A percentile compares a stretch with the other conserved stretches of the same genome.
Evolutionary conservation across 1,284 basidiomycete genomes (phyloP).

Genomic region (Fomitopsis betulina): DNA sequence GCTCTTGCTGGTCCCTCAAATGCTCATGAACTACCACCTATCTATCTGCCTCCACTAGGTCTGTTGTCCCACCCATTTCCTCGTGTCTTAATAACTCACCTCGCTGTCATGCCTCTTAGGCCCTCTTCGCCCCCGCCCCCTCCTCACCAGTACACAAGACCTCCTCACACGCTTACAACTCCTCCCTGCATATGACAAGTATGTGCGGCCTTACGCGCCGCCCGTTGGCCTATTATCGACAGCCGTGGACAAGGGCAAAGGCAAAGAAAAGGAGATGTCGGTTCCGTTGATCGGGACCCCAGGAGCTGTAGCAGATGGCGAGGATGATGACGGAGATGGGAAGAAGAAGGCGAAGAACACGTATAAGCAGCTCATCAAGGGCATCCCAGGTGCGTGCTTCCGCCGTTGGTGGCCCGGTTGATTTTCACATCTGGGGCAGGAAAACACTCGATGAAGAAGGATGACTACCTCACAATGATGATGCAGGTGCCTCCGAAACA

Average conservation of each 20-base stretch:
- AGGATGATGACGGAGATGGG: conserved; percentile 49
- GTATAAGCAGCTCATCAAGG: conserved; percentile 75
- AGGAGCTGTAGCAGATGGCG: conserved; percentile 41
- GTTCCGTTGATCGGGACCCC: conserved; percentile 32
- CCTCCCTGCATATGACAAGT: conserved; percentile 67
- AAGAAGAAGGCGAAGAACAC: conserved; percentile 78
- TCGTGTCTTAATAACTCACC: conserved; percentile 14
- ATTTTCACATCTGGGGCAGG: conserved; percentile 34
- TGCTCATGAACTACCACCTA: conserved; percentile 18
- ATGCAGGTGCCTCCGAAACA: conserved; percentile 72
- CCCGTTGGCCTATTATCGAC: conserved; percentile 24
- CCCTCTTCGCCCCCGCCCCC: conserved; percentile 39
- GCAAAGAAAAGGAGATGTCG: conserved; percentile 45
- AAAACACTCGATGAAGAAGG: conserved; percentile 80
- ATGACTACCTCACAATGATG: conserved; percentile 61
- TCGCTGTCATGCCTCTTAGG: conserved; percentile 25
- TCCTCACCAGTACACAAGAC: conserved; percentile 69
- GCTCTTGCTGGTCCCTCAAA: conserved; percentile 32
- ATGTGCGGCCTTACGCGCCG: conserved; percentile 51
- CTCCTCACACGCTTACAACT: conserved; percentile 66
- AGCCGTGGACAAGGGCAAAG: conserved; percentile 56
- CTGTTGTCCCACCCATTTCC: conserved; percentile 7
- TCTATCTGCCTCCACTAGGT: conserved; percentile 33
- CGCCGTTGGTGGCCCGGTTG: conserved; percentile 20
- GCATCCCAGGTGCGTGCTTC: conserved; percentile 68